phyloP scores from a whole-genome alignment of 257 asterid species.

The Anisodus tanguticus region DNA sequence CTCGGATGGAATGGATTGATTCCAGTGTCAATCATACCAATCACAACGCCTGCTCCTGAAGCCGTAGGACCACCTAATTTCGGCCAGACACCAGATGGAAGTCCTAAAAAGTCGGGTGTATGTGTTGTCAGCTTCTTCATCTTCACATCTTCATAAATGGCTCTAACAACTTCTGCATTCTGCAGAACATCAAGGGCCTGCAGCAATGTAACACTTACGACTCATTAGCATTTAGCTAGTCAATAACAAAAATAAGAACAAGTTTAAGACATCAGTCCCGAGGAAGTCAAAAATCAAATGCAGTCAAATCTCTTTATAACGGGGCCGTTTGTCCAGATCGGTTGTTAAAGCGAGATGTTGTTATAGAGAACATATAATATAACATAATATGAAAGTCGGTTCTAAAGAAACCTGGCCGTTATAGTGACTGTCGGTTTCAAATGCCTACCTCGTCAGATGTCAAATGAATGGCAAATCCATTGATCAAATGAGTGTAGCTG shows the following conservation, averaged over 20 bases:
- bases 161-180: slow-evolving; percentile 49
- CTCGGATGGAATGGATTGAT: slow-evolving; percentile 70
- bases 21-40: slow-evolving; percentile 75
- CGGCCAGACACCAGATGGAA: slow-evolving; percentile 59
- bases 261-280: not conserved
- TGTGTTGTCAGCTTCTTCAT: slow-evolving; percentile 67
- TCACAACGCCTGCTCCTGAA: slow-evolving; percentile 67
- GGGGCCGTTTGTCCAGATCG: too few relatives aligned
- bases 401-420: too few relatives aligned
- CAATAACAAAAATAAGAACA: not conserved
- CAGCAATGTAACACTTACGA: not conserved
- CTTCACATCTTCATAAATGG: slow-evolving; percentile 55
- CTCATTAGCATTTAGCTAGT: not conserved
- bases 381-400: too few relatives aligned
- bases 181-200: slow-evolving; percentile 51
- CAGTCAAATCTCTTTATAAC: too few relatives aligned
- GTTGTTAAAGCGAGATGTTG: too few relatives aligned
- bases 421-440: not conserved
- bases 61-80: slow-evolving; percentile 52
- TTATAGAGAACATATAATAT: too few relatives aligned
- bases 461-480: slow-evolving; percentile 65
- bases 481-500: slow-evolving; percentile 68
- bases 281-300: not conserved
- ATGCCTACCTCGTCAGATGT: slow-evolving; percentile 45
- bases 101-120: slow-evolving; percentile 66